Percentiles rank a stretch among this genome's conserved stretches.
Evolutionary conservation across 129 eudicot species (phyloP).

Genomic region (Rutidosis leptorrhynchoides): DNA sequence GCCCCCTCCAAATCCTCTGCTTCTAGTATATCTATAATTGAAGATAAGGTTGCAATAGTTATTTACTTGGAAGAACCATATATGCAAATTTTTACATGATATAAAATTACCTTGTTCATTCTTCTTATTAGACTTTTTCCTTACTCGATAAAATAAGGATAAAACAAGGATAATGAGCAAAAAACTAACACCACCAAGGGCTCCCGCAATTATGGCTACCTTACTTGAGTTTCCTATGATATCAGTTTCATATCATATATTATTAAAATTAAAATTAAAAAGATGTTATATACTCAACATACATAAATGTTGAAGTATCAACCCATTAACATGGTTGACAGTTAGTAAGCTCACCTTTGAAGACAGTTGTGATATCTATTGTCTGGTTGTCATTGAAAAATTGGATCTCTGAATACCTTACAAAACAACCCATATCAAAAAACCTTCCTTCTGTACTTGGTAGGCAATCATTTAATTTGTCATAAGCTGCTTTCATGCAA

Average conservation of each 20-base stretch:
- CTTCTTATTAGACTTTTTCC: slow-evolving; percentile 29
- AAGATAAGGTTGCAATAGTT: not conserved
- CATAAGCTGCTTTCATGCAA: slow-evolving; percentile 49
- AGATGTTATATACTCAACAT: slow-evolving; percentile 4
- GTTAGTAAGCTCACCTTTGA: slow-evolving; percentile 37
- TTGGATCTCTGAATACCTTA: slow-evolving; percentile 48
- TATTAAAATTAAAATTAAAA: slow-evolving; percentile 5
- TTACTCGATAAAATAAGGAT: slow-evolving; percentile 12
- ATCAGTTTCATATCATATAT: too few relatives aligned
- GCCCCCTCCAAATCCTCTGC: slow-evolving; percentile 46
- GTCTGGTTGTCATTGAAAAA: slow-evolving; percentile 55
- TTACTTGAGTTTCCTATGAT: slow-evolving; percentile 32
- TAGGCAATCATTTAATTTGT: slow-evolving; percentile 36
- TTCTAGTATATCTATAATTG: slow-evolving; percentile 25
- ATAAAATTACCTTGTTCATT: slow-evolving; percentile 37
- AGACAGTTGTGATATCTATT: slow-evolving; percentile 35
- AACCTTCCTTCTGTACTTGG: slow-evolving; percentile 52
- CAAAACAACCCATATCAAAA: slow-evolving; percentile 53
- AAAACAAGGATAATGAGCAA: slow-evolving; percentile 3
- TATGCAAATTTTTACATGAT: not conserved
- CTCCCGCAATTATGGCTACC: slow-evolving; percentile 43
- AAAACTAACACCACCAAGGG: slow-evolving; percentile 33
- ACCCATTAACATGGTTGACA: not conserved
- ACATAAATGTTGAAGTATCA: not conserved
- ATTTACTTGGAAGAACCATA: not conserved